Percentiles rank a stretch among this genome's conserved stretches.
Conservation (phyloP, 2,329 filamentous ascomycete species). For the Aureobasidium namibiae region DNA sequence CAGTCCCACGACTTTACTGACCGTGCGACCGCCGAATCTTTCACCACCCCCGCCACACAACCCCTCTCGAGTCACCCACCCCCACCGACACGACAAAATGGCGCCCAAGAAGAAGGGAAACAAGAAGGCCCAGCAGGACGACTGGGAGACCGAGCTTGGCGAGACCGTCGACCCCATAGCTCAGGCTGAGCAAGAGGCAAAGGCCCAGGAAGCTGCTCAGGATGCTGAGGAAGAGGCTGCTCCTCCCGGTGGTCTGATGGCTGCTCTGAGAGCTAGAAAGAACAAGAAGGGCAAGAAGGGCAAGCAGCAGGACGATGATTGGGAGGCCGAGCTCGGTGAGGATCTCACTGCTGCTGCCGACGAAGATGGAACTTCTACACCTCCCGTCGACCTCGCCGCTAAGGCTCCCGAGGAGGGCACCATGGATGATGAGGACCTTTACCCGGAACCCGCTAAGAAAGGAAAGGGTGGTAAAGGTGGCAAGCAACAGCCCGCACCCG, state of each 20-base stretch:
- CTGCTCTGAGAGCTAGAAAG: conserved; percentile 46
- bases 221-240: conserved; percentile 43
- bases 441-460: conserved; percentile 68
- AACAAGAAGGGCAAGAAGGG: conserved; percentile 87
- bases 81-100: conserved; percentile 47
- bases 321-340: conserved; percentile 64
- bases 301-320: conserved; percentile 61
- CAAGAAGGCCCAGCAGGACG: conserved; percentile 74
- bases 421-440: conserved; percentile 63
- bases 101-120: conserved; percentile 91
- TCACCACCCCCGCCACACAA: not conserved
- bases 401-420: conserved; percentile 76
- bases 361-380: conserved; percentile 29
- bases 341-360: conserved; percentile 31
- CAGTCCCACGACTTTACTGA: conserved; percentile 10
- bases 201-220: conserved; percentile 37
- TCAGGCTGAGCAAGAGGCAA: conserved; percentile 37
- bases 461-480: conserved; percentile 46
- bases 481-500: conserved; percentile 36
- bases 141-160: conserved; percentile 91
- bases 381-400: conserved; percentile 39
- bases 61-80: not conserved
- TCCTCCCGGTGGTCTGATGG: conserved; percentile 42
- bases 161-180: conserved; percentile 61
- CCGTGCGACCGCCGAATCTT: not conserved